These are phyloP conservation scores for Globisporangium perplexum DNA, from an alignment of 352 stramenopile species.

Conservation along the genomic window DNA sequence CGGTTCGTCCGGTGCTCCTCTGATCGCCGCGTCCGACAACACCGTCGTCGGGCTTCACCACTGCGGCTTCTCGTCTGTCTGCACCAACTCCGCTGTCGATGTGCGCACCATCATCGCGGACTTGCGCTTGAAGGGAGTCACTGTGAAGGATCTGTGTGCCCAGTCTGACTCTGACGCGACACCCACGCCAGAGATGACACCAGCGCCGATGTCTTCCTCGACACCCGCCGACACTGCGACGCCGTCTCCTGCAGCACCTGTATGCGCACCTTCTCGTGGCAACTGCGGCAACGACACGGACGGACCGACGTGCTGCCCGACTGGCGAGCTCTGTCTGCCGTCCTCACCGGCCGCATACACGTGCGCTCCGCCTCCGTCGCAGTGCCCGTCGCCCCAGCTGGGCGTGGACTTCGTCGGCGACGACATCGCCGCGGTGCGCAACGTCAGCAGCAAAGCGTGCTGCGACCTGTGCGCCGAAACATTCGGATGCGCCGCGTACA, in stretches of 20 bases:
- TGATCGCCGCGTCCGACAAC: constrained; percentile 37
- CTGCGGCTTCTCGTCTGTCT: constrained; percentile 28
- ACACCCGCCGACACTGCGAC: neutral
- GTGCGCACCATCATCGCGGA: constrained; percentile 32
- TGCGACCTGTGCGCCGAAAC: constrained; percentile 12
- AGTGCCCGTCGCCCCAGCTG: constrained; percentile 20
- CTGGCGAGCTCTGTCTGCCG: neutral
- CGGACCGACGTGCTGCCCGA: neutral
- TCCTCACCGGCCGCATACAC: neutral
- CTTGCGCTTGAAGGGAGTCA: constrained; percentile 26
- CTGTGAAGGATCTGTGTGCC: constrained; percentile 31
- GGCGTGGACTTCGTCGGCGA: neutral
- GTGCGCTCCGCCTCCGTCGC: constrained; percentile 13
- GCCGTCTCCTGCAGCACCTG: neutral
- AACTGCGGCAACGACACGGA: neutral
- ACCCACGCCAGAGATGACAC: constrained; percentile 8
- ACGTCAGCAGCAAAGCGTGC: neutral
- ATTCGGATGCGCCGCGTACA: constrained; percentile 11
- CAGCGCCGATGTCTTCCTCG: neutral
- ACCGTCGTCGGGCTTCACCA: constrained; percentile 48
- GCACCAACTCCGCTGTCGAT: constrained; percentile 36
- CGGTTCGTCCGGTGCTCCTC: constrained; percentile 40
- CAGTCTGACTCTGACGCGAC: no score
- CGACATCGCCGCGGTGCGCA: neutral
- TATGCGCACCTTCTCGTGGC: neutral